Evolutionary conservation across 2,329 filamentous ascomycete species (phyloP), one percentile per base, ranked within the genome.

Genomic region (Aphanocladium album): DNA sequence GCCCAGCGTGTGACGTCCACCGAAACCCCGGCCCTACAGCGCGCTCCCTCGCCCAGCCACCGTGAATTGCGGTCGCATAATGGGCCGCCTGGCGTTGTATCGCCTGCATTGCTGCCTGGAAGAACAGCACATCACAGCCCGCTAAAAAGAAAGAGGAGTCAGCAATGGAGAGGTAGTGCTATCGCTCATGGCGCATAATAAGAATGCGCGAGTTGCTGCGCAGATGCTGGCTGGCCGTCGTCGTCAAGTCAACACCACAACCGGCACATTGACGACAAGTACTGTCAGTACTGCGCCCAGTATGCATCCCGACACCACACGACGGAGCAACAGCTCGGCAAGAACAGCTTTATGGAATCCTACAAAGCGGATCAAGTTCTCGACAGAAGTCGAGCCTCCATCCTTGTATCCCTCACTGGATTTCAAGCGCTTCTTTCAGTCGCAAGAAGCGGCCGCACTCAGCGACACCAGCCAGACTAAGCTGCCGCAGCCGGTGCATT

Each of bases 291-390:
- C 43, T 5, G 9, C 21, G 1, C 5, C n/a, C 21, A 35, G 16
- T n/a, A 52, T 59, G 47, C n/a, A 35, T 39, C 21, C 27, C 21
- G 30, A 30, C 16, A 17, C 39, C 1, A 11, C 21, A 9, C 37
- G 30, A 33, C 50, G 30, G 19, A 11, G 3, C 16, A 12, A 39
- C 8, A 21, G 16, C 39, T 21, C 27, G 16, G 41, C 41, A 17
- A 8, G 30, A 6, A 11, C 17, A 2, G 52, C 60, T 23, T 62
- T 73, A 30, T 75, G 73, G 74, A 68, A 64, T 45, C 69, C 68
- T 21, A 64, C 63, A 23, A 60, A 63, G 33, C 71, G 71, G 25
- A 70, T 75, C 55, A 68, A 70, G 6, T 74, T 74, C 63, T 65
- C 68, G 0, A 62, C 68, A 14, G 64, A 62, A 52, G 61, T 67